Base-by-base conservation (phyloP, 495 filamentous ascomycete species). In the Xylaria bambusicola region DNA sequence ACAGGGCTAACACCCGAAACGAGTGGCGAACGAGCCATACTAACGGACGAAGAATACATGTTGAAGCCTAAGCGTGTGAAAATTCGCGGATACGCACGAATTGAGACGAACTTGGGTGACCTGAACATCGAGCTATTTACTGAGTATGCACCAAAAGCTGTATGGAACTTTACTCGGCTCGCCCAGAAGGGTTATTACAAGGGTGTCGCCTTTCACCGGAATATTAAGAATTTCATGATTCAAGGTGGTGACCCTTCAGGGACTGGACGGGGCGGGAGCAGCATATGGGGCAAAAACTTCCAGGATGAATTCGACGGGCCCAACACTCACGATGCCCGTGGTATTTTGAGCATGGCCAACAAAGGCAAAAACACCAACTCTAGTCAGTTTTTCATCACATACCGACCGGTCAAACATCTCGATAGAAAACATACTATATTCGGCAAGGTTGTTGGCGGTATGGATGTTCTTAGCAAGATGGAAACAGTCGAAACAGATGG, bases 381-480 rank as follows among this genome's bases (percentile, higher is more conserved):
- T 33, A 88, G 82, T 55, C 94, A 98, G 75, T 98, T 98, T 71
- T 98, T 98, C 77, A 88, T 98, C 65, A 90, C 86, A 1, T 98
- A 98, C 71, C 86, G 88, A 18, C 80, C 88, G 1, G 82, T 86
- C 0, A 84, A 85, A 67, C 94, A 98, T 75, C 82, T 98, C 12
- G 91, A 97, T 69, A 80, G 86, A 56, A 98, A 98, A 62, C 94
- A 98, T 71, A 98, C 94, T n/a, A 88, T 98, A 27, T 98, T 98
- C 65, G 94, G 85, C 3, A 82, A 83, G 29, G 85, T 98, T 2
- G 89, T 96, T 15, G 90, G 88, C 27, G 91, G 91, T 9, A 65
- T 86, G 53, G 88, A 90, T 13, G 87, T 89, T 2, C 75, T 97
- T 6, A 78, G 79, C 53, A 79, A 78, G 33, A 84, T 99, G 70